Evolutionary conservation across 2,329 filamentous ascomycete species (phyloP).

Genomic region (Fusarium sp.): DNA sequence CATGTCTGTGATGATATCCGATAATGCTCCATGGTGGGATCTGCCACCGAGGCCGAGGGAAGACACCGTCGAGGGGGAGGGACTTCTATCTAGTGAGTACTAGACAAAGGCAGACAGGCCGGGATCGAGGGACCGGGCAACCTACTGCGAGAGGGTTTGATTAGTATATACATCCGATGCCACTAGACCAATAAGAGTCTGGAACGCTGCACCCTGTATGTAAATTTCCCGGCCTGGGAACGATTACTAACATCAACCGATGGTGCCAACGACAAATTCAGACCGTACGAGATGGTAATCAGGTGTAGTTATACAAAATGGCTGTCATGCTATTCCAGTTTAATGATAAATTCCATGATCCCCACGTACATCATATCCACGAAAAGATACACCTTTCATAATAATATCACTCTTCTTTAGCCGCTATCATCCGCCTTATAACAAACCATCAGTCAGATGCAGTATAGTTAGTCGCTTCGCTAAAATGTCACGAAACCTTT

Average conservation of each 20-base stretch:
- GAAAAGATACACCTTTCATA: neutral
- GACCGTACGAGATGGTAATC: rapidly evolving
- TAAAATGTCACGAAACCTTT: neutral
- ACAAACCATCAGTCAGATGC: neutral
- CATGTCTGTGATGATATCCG: rapidly evolving
- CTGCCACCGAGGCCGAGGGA: neutral
- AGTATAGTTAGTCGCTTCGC: neutral
- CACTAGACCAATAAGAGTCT: neutral
- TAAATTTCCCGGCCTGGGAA: neutral
- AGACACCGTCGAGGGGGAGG: neutral
- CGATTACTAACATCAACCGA: neutral
- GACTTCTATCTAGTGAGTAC: neutral
- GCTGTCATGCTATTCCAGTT: neutral
- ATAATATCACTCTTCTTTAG: neutral
- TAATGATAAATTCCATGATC: neutral
- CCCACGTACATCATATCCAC: neutral
- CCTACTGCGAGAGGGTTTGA: neutral
- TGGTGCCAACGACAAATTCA: neutral
- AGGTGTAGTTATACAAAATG: neutral
- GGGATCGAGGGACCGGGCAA: no score
- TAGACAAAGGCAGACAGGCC: neutral
- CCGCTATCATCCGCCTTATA: neutral
- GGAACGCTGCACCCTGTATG: neutral
- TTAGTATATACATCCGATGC: neutral
- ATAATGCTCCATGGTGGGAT: neutral